Conservation (phyloP, 2,329 filamentous ascomycete species). For the Beauveria caledonica region DNA sequence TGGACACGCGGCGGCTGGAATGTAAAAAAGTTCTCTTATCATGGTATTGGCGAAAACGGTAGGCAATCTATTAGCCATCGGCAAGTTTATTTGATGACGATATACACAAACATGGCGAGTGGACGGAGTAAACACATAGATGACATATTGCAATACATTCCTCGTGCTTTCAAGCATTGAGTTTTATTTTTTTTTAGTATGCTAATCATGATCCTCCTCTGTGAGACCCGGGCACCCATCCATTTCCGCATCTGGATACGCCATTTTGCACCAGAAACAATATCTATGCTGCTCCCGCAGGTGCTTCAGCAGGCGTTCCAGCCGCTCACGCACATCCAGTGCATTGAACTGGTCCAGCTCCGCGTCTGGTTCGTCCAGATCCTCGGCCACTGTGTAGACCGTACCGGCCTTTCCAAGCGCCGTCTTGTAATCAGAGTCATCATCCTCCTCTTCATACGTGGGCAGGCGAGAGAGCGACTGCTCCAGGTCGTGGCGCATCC, state of each 20-base stretch:
- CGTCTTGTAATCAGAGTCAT: slow-evolving; percentile 64
- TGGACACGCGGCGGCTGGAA: background rate
- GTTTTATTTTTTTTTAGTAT: background rate
- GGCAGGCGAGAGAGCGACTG: slow-evolving; percentile 56
- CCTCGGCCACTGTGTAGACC: slow-evolving; percentile 53
- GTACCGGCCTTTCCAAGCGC: slow-evolving; percentile 54
- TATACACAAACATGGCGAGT: background rate
- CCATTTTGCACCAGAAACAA: slow-evolving; percentile 94
- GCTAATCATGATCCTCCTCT: slow-evolving; percentile 68
- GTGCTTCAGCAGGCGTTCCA: slow-evolving; percentile 58
- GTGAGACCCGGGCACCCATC: slow-evolving; percentile 82
- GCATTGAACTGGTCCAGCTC: slow-evolving; percentile 76
- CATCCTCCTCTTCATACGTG: slow-evolving; percentile 60
- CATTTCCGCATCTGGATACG: slow-evolving; percentile 65
- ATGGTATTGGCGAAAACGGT: background rate
- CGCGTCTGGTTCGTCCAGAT: slow-evolving; percentile 68
- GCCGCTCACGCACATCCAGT: slow-evolving; percentile 55
- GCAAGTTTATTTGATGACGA: background rate
- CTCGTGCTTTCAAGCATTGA: background rate
- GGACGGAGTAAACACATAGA: background rate
- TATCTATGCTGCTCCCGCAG: slow-evolving; percentile 67
- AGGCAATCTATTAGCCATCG: background rate
- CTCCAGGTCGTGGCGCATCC: slow-evolving; percentile 58
- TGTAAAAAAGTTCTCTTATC: background rate
- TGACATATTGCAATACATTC: background rate